Base-by-base conservation (phyloP, 2,329 filamentous ascomycete genomes). In the Penicillium sp. region DNA sequence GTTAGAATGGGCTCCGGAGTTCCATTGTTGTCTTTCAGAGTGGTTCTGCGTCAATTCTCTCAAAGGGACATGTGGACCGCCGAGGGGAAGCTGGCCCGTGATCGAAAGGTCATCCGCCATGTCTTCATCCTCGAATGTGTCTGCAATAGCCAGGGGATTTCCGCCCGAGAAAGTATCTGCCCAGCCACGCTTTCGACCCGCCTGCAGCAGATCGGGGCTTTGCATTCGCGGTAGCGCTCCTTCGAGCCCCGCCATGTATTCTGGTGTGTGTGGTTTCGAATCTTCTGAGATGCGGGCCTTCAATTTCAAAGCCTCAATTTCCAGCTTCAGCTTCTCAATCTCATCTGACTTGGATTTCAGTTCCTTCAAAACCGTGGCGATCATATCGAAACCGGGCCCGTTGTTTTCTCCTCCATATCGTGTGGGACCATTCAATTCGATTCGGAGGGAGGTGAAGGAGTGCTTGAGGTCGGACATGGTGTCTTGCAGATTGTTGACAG, bases 381-480 rank as follows among this genome's bases (percentile, higher is more conserved):
- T 62, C 70, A 74, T 73, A 20, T 72, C 65, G 45, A 72, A 70
- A 7, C 64, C 61, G 17, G 59, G 60, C 12, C 58, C 60, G 9
- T 61, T 48, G 5, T 52, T 42, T 5, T 69, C 68, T n/a, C 55
- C 52, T 0, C 53, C 20, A 20, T 61, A 55, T 2, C 61, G 58
- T 5, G 50, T 63, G 0, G 69, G 65, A 4, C 60, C 63, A 29
- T 73, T 71, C 17, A 74, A 41, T 44, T 74, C 70, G 13, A 73
- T 67, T 15, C 69, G 68, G 40, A 74, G 61, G 2, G 69, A 58
- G 4, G 64, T 72, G 39, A 74, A 73, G n/a, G 69, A 67, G 39
- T 68, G 56, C 52, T 73, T 73, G 23, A 74, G 51, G 51, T 73
- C 71, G 24, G 63, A 61, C 70, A 74, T 74, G 9, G 70, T 72